Base-by-base conservation (phyloP, 148 eudicot genomes). In the Vaccinium vitisidaea region DNA sequence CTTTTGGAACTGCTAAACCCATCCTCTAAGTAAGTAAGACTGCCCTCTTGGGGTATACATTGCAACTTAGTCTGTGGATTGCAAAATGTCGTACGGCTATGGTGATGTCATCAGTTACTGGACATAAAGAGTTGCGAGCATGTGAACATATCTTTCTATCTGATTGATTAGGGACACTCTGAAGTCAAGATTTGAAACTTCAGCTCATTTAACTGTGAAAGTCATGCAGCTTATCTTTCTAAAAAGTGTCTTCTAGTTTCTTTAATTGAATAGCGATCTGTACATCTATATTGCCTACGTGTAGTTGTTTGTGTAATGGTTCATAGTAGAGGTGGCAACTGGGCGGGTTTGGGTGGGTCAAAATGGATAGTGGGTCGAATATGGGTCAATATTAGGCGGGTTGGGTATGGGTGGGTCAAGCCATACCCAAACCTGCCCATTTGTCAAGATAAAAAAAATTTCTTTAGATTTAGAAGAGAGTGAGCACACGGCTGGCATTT, bases 401-500 rank as follows among this genome's bases (percentile, higher is more conserved):
- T 36, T 36, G 39, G 39, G 39, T 36, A 36, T 36, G 4, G 39
- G 2, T 36, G 39, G 39, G 39, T 36, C 39, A 36, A 36, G 39
- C 39, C 39, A 36, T 36, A 36, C 39, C 39, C 39, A 36, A 36
- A 36, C 39, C 3, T 2, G 39, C 39, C 39, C 39, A 36, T 36
- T 36, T 36, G 39, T 2, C 4, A 36, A 36, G 39, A 36, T 36
- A 36, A 36, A 32, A 32, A 32, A 32, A 32, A 32, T 0, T 32
- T 36, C 4, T 36, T 36, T 36, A 36, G 39, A 36, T 36, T 36
- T 36, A 80, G 82, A 56, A 80, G 82, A 80, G 82, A 80, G 82
- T 80, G 82, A 80, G 82, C 70, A 80, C 82, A 80, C 58, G 16
- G 50, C 82, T 55, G 70, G 70, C 82, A 80, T 32, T 80, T 56